Conservation (phyloP, 2,329 filamentous ascomycete genomes). For the Torrubiella hemipterigena region DNA sequence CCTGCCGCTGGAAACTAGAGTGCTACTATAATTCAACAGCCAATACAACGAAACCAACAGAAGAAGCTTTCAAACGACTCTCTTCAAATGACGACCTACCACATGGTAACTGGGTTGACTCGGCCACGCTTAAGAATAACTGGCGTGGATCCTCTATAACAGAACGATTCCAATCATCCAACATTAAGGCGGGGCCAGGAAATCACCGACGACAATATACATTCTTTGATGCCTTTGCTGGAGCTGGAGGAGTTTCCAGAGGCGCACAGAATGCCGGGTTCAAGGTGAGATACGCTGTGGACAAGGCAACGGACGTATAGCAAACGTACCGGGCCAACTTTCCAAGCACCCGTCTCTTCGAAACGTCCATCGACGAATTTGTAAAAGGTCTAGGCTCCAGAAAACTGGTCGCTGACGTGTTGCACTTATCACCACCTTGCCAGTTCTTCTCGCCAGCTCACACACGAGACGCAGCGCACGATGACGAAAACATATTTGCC, state of each 20-base stretch:
- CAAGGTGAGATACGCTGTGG: conserved; percentile 48
- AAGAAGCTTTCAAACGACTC: conserved; percentile 25
- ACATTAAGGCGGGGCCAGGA: conserved; percentile 6
- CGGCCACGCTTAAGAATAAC: conserved; percentile 18
- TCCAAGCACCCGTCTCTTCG: conserved; percentile 31
- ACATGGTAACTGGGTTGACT: conserved; percentile 17
- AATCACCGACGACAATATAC: conserved; percentile 40
- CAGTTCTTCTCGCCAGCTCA: conserved; percentile 66
- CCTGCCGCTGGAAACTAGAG: conserved; percentile 38
- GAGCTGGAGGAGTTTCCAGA: conserved; percentile 57
- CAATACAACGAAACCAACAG: conserved; percentile 13
- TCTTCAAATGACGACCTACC: conserved; percentile 16
- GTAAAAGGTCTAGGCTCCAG: conserved; percentile 18
- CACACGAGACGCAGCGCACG: conserved; percentile 53
- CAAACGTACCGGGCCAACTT: conserved; percentile 50
- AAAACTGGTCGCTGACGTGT: conserved; percentile 44
- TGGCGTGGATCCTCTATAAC: conserved; percentile 19
- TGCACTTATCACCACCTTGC: conserved; percentile 69
- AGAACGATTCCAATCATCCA: too few species aligned
- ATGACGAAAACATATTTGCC: conserved; percentile 56
- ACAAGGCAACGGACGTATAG: conserved; percentile 45
- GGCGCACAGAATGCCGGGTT: conserved; percentile 50
- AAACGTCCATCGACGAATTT: conserved; percentile 36
- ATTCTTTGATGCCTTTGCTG: conserved; percentile 61
- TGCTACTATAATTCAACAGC: conserved; percentile 13